Percentiles rank a stretch among this genome's conserved stretches.
Conservation (phyloP, 495 filamentous ascomycete species). For the Diplogelasinospora grovesii region DNA sequence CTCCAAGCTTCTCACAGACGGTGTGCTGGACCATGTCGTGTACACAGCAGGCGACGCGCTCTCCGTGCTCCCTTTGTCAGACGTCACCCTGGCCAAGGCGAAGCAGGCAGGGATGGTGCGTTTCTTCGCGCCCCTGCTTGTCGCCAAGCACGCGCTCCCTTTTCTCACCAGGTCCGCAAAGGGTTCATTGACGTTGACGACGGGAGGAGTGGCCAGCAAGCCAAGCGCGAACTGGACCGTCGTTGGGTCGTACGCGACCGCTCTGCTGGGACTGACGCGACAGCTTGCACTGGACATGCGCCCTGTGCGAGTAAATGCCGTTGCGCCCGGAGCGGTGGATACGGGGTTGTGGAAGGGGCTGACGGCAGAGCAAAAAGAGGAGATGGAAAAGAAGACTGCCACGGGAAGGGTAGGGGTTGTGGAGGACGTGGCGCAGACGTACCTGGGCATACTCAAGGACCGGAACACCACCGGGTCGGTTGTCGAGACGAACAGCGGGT, state of each 20-base stretch:
- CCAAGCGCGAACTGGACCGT: constrained; percentile 44
- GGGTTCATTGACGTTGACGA: constrained; percentile 50
- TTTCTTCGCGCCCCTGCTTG: constrained; percentile 41
- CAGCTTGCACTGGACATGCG: constrained; percentile 51
- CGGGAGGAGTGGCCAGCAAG: constrained; percentile 38
- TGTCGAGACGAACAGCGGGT: constrained; percentile 14
- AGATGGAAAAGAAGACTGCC: constrained; percentile 21
- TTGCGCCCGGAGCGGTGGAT: constrained; percentile 48
- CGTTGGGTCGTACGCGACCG: constrained; percentile 30
- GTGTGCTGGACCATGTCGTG: constrained; percentile 54
- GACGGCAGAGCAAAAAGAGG: constrained; percentile 23
- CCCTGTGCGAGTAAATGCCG: constrained; percentile 55
- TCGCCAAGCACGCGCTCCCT: constrained; percentile 44
- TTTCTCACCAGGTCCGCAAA: constrained; percentile 34
- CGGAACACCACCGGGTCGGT: constrained; percentile 16
- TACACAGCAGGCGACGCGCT: constrained; percentile 51
- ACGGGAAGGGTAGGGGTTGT: constrained; percentile 42
- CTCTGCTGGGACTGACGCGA: constrained; percentile 35
- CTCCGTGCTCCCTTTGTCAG: constrained; percentile 24
- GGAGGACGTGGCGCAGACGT: constrained; percentile 58
- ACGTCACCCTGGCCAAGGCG: constrained; percentile 35
- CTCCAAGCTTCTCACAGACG: constrained; percentile 4
- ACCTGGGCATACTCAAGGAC: constrained; percentile 59
- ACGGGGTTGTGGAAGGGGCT: constrained; percentile 39
- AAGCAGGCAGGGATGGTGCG: constrained; percentile 40